phyloP scores from a whole-genome alignment of 306 rosid species.

The Quercus ilex region DNA sequence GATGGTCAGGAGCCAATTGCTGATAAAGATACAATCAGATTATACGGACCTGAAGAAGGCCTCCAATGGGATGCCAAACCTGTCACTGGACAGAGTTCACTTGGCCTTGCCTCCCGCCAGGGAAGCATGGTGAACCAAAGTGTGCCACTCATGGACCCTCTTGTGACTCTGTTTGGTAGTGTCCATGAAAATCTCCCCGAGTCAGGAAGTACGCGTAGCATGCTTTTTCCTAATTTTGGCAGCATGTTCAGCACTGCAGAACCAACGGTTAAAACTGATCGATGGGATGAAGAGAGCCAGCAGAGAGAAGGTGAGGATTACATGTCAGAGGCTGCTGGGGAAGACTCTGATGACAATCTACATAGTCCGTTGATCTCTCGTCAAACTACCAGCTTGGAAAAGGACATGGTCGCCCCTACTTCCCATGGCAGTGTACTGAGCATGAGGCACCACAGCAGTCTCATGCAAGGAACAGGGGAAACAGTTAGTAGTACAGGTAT shows the following conservation, averaged over 20 bases:
- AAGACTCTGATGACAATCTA: constrained; percentile 80
- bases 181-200: constrained; percentile 71
- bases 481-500: constrained; percentile 72
- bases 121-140: constrained; percentile 74
- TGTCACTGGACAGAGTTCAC: constrained; percentile 68
- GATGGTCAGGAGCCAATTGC: constrained; percentile 45
- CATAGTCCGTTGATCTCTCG: constrained; percentile 86
- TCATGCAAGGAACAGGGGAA: constrained; percentile 74
- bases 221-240: constrained; percentile 70
- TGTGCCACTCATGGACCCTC: constrained; percentile 71
- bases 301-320: constrained; percentile 69
- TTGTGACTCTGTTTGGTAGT: constrained; percentile 75
- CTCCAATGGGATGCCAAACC: constrained; percentile 93
- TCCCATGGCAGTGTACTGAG: constrained; percentile 67
- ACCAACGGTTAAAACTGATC: constrained; percentile 48
- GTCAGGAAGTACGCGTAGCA: constrained; percentile 59
- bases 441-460: constrained; percentile 78
- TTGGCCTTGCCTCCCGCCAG: constrained; percentile 77
- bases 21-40: constrained; percentile 61
- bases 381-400: constrained; percentile 80
- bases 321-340: constrained; percentile 53
- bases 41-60: constrained; percentile 82
- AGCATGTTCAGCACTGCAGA: constrained; percentile 85
- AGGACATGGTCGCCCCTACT: constrained; percentile 65
- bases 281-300: constrained; percentile 86